Evolutionary conservation across 2,329 filamentous ascomycete species (phyloP), one percentile per base, ranked within the genome.

Genomic region (Aspergillus japonicus): DNA sequence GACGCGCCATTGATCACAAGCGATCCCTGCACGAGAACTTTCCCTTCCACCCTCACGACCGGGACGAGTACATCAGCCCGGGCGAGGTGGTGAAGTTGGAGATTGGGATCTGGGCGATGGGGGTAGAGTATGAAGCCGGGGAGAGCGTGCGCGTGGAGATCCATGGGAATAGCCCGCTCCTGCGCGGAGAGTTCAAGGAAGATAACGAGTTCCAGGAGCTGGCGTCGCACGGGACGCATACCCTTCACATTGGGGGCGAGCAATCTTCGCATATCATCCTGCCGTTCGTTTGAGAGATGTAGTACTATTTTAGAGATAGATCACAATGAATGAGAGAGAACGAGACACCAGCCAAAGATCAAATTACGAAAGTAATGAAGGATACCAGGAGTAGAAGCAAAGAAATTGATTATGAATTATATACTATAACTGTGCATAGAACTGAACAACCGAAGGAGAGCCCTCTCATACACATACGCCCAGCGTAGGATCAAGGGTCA

Each of bases 391-490:
- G 12, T 12, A 35, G 33, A 35, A 35, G 33, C 14, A 16, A 16
- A 4, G 10, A 35, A 6, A 35, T 16, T 35, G 12, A 35, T 35
- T 35, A 35, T 16, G 2, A 26, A 35, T 5, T 35, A 35, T 35
- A 26, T 29, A 8, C 2, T 35, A 12, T 35, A 16, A 35, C 14
- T 35, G 33, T 35, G 11, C 14, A 16, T 16, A 16, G 48, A 33
- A 21, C 16, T 47, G 26, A 21, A 5, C 19, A 33, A 33, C 5
- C 42, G 16, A n/a, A 14, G 53, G 21, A 62, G 60, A 65, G 39
- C 62, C 59, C 59, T 59, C 50, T 67, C 65, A 67, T 61, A 5
- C n/a, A 23, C 16, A 39, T n/a, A 23, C 19, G 10, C 7, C 39
- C 23, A 39, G 31, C 47, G 54, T 52, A 54, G 50, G 31, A 29